Evolutionary conservation across 495 filamentous ascomycete genomes (phyloP), one percentile per base, ranked within the genome.

Genomic region (Talaromyces nanjingensis): DNA sequence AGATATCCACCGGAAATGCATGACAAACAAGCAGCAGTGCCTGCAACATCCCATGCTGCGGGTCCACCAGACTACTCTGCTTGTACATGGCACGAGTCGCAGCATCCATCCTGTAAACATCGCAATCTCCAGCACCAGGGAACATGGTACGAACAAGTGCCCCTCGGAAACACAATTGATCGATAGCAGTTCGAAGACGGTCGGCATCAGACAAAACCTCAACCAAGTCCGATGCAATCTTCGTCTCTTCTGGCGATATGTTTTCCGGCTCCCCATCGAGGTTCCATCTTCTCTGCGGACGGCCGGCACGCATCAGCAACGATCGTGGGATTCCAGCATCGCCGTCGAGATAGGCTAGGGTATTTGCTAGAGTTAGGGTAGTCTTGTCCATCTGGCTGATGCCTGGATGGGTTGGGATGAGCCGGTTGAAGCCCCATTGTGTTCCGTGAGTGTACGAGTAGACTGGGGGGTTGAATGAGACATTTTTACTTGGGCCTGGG

Each of bases 11-110:
- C 18, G 58, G 58, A 25, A 60, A 60, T 14, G 58, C 58, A 60
- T 60, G 58, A 22, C 58, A 60, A 12, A 60, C 58, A 22, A 60
- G 37, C 22, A 60, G 33, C n/a, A 60, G 31, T 16, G 58, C 58
- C 58, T 47, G 58, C 20, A 60, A 22, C 37, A 42, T 60, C 20
- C 33, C 8, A 33, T 45, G 22, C 39, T 60, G 18, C 58, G 58
- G n/a, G 33, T 47, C 7, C 16, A 11, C 6, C 58, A 60, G 8
- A 16, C 20, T 54, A 12, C 18, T 20, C 31, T 22, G 33, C 33
- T 60, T 60, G 37, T 18, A 60, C 31, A 12, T 25, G 16, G 33
- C 31, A 39, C 58, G 58, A 39, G 33, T 45, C 2, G 31, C 58
- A 25, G 58, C 58, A 60, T 60, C 20, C 58, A 60, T 60, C 18